phyloP scores from a whole-genome alignment of 495 filamentous ascomycete species.

The Haplographium delicatum region DNA sequence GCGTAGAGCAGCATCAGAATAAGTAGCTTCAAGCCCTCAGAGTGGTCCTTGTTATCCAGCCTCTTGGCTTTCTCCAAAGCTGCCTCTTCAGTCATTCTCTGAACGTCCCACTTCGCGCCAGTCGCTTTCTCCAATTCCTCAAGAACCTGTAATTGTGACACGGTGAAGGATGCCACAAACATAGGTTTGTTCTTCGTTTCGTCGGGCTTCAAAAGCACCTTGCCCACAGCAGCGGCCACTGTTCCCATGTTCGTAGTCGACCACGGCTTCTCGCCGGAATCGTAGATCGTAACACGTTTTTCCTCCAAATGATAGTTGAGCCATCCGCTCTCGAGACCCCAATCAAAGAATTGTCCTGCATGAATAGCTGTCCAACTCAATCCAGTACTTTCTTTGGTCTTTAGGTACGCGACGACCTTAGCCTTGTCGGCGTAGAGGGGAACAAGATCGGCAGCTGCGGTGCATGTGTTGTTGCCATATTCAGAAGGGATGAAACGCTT shows the following conservation, averaged over 20 bases:
- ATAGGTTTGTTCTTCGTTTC: conserved; percentile 50
- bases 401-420: conserved; percentile 32
- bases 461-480: conserved; percentile 43
- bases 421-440: conserved; percentile 39
- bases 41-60: no score
- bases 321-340: conserved; percentile 29
- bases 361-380: conserved; percentile 41
- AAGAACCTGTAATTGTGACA: conserved; percentile 51
- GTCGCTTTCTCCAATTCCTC: conserved; percentile 42
- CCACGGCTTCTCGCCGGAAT: conserved; percentile 48
- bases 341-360: conserved; percentile 41
- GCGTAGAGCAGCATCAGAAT: no score
- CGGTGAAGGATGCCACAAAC: conserved; percentile 41
- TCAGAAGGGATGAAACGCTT: conserved; percentile 59
- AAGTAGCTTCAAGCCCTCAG: no score
- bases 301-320: conserved; percentile 34
- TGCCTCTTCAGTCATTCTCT: neutral
- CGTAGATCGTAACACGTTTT: conserved; percentile 40
- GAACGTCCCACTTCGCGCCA: conserved; percentile 35
- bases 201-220: conserved; percentile 43
- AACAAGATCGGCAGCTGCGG: conserved; percentile 30
- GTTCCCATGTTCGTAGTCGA: conserved; percentile 42
- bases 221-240: conserved; percentile 43
- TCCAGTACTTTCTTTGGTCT: conserved; percentile 31
- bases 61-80: no score